Evolutionary conservation across 129 eudicot species (phyloP), one percentile per base, ranked within the genome.

Genomic region (Helichrysum umbraculigerum): DNA sequence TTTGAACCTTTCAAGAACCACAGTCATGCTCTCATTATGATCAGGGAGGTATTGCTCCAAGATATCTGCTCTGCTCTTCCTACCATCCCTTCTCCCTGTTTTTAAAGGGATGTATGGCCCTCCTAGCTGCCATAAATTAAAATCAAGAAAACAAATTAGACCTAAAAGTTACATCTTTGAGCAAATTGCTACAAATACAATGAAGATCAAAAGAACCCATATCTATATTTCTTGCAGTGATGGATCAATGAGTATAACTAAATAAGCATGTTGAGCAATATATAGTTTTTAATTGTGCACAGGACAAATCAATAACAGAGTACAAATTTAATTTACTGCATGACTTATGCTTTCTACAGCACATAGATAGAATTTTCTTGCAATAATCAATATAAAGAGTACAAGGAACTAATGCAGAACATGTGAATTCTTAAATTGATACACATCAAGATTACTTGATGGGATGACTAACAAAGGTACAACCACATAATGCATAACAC

Each of bases 11-110:
- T 91, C 96, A 69, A 94, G 97, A 72, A 94, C 97, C 6, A 86
- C 87, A 71, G 86, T 58, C 96, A 94, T 89, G 89, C 97, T 91
- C 77, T 94, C 99, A 33, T 94, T 94, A 76, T 94, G 99, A 79
- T 94, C 99, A 6, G 99, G 99, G 28, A 94, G 90, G 85, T 87
- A 79, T 77, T 89, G 88, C 85, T 94, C 99, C 68, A 94, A 83
- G 11, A 91, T 83, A 37, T 94, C 97, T 52, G 96, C 97, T 79
- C 99, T 85, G 85, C 96, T 94, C 76, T 82, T 94, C 52, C 96
- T 83, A 4, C 97, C 97, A 87, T 94, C 99, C 66, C 99, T 91
- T 78, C 99, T 89, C 77, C 99, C 99, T 35, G 99, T 94, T 83
- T 94, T 94, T 10, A 94, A 87, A 14, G 96, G 96, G 35, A 94